A percentile compares a stretch with the other conserved stretches of the same genome.
phyloP scores from a whole-genome alignment of 1,284 basidiomycete species.

The Cryptococcus depauperatus region DNA sequence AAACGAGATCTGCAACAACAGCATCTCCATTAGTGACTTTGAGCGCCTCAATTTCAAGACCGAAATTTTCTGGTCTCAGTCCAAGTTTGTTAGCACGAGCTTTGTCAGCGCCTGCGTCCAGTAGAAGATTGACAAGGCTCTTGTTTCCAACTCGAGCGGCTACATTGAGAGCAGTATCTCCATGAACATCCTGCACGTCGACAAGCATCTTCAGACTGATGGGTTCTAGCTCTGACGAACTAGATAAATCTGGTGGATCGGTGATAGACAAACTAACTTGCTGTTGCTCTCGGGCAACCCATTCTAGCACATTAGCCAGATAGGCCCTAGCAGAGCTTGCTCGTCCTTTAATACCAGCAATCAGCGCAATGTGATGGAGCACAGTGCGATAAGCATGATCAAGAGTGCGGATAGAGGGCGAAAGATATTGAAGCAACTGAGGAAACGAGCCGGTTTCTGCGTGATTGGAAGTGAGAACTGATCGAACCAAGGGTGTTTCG shows the following conservation, averaged over 20 bases:
- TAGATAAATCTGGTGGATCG: background rate
- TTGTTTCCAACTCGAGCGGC: conserved; percentile 89
- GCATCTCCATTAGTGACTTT: conserved; percentile 63
- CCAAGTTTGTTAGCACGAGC: conserved; percentile 89
- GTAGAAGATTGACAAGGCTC: conserved; percentile 71
- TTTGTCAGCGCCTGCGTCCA: conserved; percentile 86
- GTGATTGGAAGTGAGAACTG: conserved; percentile 81
- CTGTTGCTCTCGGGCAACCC: conserved; percentile 27
- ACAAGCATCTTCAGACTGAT: conserved; percentile 62
- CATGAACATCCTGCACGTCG: conserved; percentile 90
- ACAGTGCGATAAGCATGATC: conserved; percentile 85
- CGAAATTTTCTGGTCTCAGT: conserved; percentile 85
- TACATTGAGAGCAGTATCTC: conserved; percentile 92
- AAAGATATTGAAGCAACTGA: conserved; percentile 53
- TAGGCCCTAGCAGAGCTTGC: conserved; percentile 81
- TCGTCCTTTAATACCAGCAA: conserved; percentile 84
- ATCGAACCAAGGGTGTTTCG: conserved; percentile 89
- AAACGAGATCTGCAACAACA: conserved; percentile 59
- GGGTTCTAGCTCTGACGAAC: background rate
- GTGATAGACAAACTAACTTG: conserved; percentile 48
- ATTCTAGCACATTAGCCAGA: conserved; percentile 75
- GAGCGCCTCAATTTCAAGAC: conserved; percentile 66
- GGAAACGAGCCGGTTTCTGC: conserved; percentile 71
- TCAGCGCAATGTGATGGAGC: conserved; percentile 86
- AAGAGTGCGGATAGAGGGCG: conserved; percentile 70